Conservation (phyloP, 352 stramenopile species). For the Phytopythium chamaehyphon region DNA sequence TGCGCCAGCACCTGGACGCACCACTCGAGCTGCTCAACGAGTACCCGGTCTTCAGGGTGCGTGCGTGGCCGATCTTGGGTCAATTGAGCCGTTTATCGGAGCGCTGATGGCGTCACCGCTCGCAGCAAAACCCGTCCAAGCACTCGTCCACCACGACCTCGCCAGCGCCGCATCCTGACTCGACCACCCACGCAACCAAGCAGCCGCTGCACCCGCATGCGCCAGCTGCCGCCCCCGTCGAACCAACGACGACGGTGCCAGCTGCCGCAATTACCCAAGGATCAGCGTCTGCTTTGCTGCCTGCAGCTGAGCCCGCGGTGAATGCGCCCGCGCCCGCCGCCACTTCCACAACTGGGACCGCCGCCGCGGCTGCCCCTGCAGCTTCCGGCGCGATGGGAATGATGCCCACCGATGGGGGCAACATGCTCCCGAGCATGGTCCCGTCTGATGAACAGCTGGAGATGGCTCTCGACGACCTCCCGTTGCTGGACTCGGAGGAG, state of each 20-base stretch:
- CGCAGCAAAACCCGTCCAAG: conserved; percentile 20
- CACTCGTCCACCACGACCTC: conserved; percentile 19
- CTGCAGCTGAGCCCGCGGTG: background rate
- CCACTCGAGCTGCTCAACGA: conserved; percentile 69
- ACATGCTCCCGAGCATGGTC: conserved; percentile 26
- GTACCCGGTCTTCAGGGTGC: conserved; percentile 43
- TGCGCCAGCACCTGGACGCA: conserved; percentile 71
- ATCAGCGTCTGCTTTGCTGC: background rate
- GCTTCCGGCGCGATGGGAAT: conserved; percentile 10
- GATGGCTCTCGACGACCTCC: conserved; percentile 62
- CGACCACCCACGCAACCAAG: conserved; percentile 6
- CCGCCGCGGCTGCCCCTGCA: background rate
- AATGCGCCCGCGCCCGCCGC: background rate
- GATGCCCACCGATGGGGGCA: conserved; percentile 11
- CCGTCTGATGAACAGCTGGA: conserved; percentile 71
- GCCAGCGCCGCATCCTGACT: background rate
- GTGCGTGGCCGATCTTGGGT: conserved; percentile 8
- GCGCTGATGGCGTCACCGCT: no score
- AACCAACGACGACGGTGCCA: background rate
- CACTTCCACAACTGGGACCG: conserved; percentile 9
- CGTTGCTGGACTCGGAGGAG: conserved; percentile 69
- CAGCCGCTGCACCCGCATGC: conserved; percentile 11
- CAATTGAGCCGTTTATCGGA: background rate
- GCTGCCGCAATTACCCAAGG: no score
- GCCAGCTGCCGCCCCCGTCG: conserved; percentile 3